Evolutionary conservation across 2,329 filamentous ascomycete species (phyloP), one percentile per base, ranked within the genome.

Genomic region (Mycosphaerelloides madeirae): DNA sequence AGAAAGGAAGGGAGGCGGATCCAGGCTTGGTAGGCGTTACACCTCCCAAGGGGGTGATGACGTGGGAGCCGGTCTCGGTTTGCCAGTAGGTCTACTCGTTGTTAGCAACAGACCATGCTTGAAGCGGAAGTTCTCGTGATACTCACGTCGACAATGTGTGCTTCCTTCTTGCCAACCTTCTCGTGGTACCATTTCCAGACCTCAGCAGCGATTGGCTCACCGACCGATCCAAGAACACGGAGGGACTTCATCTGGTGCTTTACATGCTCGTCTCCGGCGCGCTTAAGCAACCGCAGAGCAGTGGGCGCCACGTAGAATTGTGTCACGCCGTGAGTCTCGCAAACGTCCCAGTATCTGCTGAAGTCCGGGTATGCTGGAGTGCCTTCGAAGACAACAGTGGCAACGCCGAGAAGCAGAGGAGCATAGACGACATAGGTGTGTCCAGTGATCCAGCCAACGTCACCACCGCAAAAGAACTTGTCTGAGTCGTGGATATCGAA

Each of bases 111-210:
- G 11, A 34, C 31, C 3, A 4, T 3, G 33, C 9, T 25, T 25
- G 22, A n/a, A n/a, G n/a, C n/a, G n/a, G n/a, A n/a, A n/a, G n/a
- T 29, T 9, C 14, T n/a, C n/a, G 19, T 3, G 3, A 38, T 3
- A 80, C 88, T 79, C 75, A 95, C 89, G 67, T 98, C 93, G 43
- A 96, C 84, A 67, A 98, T 77, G 64, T 98, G 93, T 38, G 87
- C 85, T 68, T 95, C 84, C 69, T 91, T 84, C 77, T 89, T 94
- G 63, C 93, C 93, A 41, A 98, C 89, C 57, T 85, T 79, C 69
- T 97, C 89, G 66, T 89, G 91, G 73, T 97, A 98, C 93, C 93
- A 98, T 73, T 97, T 97, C 93, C 93, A 98, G 48, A 98, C 86
- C 69, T 98, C 93, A 16, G 91, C 87, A 14, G 93, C 91, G 61